Evolutionary conservation across 163 green algal species (phyloP).

Genomic region (Volvox carteri): DNA sequence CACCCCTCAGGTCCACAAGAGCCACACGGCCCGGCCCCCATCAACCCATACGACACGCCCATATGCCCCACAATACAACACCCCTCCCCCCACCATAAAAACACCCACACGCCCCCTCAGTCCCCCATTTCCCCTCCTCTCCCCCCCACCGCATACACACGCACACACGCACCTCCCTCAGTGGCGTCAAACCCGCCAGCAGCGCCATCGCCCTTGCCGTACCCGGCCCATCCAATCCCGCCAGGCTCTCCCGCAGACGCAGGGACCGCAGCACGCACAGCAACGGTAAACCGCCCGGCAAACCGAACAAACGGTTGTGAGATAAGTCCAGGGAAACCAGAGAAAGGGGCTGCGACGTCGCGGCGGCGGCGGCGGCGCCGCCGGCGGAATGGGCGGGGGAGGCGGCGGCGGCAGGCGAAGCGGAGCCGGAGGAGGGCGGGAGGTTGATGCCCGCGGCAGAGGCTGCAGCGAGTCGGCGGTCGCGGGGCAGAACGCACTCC

Average conservation of each 20-base stretch:
- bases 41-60: too few species aligned
- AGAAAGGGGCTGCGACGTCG: neutral
- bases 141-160: too few species aligned
- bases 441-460: neutral
- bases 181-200: slow-evolving; percentile 3
- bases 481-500: slow-evolving; percentile 4
- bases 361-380: too few species aligned
- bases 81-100: too few species aligned
- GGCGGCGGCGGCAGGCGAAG: neutral
- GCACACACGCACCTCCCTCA: slow-evolving; percentile 17
- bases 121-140: too few species aligned
- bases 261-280: neutral
- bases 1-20: too few species aligned
- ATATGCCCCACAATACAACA: too few species aligned
- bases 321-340: slow-evolving; percentile 19
- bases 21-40: too few species aligned
- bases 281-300: slow-evolving; percentile 7
- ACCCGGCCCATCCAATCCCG: neutral
- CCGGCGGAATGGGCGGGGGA: neutral
- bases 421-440: neutral
- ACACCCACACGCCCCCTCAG: too few species aligned
- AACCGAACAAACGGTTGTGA: slow-evolving; percentile 35
- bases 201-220: slow-evolving; percentile 20
- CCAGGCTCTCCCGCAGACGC: slow-evolving; percentile 26
- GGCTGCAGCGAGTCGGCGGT: neutral